phyloP scores from a whole-genome alignment of 768 basidiomycete species.

The Suillus hirtellus region DNA sequence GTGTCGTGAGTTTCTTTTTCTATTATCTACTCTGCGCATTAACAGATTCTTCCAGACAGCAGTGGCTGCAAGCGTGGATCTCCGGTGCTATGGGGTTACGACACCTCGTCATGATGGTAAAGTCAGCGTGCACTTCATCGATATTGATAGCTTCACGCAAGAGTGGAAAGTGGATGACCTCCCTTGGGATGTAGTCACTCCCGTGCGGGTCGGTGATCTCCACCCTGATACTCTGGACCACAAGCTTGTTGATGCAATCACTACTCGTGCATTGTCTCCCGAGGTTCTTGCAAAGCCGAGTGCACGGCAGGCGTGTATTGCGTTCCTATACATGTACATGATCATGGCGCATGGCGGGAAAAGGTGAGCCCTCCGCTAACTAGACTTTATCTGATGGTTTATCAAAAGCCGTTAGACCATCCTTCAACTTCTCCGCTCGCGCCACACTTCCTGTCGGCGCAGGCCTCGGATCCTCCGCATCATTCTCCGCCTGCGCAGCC shows the following conservation, averaged over 20 bases:
- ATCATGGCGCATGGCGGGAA: constrained; percentile 53
- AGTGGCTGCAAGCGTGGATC: constrained; percentile 75
- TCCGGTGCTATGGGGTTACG: constrained; percentile 89
- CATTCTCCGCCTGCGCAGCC: constrained; percentile 87
- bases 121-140: constrained; percentile 73
- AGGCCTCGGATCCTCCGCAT: constrained; percentile 95
- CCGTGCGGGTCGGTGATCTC: constrained; percentile 48
- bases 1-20: constrained; percentile 66
- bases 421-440: constrained; percentile 79
- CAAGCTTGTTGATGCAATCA: constrained; percentile 71
- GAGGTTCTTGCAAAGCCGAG: constrained; percentile 32
- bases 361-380: constrained; percentile 47
- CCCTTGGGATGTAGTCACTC: constrained; percentile 76
- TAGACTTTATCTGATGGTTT: constrained; percentile 16
- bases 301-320: constrained; percentile 53
- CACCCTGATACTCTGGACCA: constrained; percentile 72
- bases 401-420: constrained; percentile 48
- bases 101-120: constrained; percentile 74
- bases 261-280: constrained; percentile 40
- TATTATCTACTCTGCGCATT: constrained; percentile 11
- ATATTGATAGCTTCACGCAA: constrained; percentile 73
- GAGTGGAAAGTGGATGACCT: constrained; percentile 80
- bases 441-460: constrained; percentile 92
- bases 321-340: constrained; percentile 96
- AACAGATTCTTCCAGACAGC: background rate